Percentiles rank a stretch among this genome's conserved stretches.
These are phyloP conservation scores for Fusarium sambucinum DNA, from an alignment of 2,329 filamentous ascomycete genomes.

Conservation along the genomic window DNA sequence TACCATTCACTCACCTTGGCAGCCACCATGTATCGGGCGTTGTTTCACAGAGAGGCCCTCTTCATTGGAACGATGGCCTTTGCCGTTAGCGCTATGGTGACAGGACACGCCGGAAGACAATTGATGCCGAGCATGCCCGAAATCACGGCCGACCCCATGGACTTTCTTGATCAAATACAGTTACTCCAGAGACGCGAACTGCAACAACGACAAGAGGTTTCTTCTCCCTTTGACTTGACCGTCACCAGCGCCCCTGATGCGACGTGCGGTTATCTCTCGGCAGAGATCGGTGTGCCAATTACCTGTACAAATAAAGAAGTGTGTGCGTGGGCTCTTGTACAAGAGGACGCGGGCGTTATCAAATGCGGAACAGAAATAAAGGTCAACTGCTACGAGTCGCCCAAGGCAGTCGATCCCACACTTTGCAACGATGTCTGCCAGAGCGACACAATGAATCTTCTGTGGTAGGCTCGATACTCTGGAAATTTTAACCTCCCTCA, in stretches of 20 bases:
- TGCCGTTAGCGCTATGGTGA: rapidly evolving
- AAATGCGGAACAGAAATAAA: not conserved
- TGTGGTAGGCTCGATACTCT: not conserved
- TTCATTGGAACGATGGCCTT: not conserved
- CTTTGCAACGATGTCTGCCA: not conserved
- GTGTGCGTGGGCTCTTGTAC: not conserved
- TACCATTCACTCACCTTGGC: rapidly evolving
- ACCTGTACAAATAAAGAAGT: not conserved
- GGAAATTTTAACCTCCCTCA: rapidly evolving
- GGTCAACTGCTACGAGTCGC: not conserved
- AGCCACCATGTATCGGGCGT: not conserved
- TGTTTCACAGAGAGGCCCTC: not conserved
- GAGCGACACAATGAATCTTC: not conserved
- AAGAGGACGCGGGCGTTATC: not conserved
- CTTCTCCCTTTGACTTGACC: not conserved
- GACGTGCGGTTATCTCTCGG: conserved; percentile 10
- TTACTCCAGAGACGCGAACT: not conserved
- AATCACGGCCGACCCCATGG: not conserved
- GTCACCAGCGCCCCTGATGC: not conserved
- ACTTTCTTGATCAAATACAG: not conserved
- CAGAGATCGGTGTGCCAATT: not conserved
- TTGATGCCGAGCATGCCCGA: not conserved
- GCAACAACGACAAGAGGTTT: not conserved
- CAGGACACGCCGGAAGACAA: not conserved
- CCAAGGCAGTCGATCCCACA: not conserved